These are phyloP conservation scores for Lobosporangium transversale DNA, from an alignment of 192 early-diverging fungal genomes.

Conservation along the genomic window DNA sequence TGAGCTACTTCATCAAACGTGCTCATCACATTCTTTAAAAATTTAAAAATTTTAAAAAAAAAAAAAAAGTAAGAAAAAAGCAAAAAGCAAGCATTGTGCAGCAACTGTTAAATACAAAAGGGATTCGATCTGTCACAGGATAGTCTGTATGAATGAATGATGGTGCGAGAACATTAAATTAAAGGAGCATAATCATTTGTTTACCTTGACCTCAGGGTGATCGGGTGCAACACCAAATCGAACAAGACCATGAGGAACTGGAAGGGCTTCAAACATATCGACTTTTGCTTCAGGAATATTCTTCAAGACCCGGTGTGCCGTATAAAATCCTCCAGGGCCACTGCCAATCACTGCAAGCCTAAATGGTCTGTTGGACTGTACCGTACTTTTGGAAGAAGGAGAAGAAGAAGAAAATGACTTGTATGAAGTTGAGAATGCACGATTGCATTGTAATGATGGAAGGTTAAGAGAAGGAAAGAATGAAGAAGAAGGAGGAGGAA, in stretches of 20 bases:
- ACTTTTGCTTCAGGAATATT: conserved; percentile 61
- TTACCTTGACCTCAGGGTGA: conserved; percentile 96
- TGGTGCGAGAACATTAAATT: no score
- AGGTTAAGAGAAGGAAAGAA: not conserved
- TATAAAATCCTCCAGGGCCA: conserved; percentile 93
- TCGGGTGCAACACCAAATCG: conserved; percentile 96
- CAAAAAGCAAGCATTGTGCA: not conserved
- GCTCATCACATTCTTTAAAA: conserved; percentile 83
- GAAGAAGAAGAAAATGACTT: not conserved
- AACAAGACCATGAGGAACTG: conserved; percentile 90
- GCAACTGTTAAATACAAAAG: not conserved
- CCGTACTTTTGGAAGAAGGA: not conserved
- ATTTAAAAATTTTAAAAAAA: conserved; percentile 5
- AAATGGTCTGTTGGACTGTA: conserved; percentile 31
- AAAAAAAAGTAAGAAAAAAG: not conserved
- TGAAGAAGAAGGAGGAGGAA: not conserved
- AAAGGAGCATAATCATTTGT: no score
- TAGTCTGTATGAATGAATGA: no score
- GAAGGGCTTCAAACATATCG: conserved; percentile 88
- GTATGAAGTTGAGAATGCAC: conserved; percentile 26
- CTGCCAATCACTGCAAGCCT: conserved; percentile 77
- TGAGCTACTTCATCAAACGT: conserved; percentile 85
- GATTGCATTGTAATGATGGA: not conserved
- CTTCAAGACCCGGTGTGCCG: conserved; percentile 82
- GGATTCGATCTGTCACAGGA: no score